These are phyloP conservation scores for Euclidium syriacum DNA, from an alignment of 345 rosid genomes.

Conservation along the genomic window DNA sequence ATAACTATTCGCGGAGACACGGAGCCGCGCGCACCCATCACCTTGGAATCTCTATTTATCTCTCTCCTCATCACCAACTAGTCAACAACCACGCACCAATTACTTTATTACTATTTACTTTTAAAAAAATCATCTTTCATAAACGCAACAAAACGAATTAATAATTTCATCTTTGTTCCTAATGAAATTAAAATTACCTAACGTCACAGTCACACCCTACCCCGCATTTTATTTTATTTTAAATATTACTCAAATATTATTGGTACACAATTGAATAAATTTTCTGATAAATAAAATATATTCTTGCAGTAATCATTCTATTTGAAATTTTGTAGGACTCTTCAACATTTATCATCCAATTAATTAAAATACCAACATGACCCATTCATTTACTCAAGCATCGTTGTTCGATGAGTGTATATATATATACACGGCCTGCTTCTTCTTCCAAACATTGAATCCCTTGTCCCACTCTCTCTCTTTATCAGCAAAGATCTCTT, in stretches of 20 bases:
- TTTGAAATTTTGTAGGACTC: background rate
- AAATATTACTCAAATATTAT: background rate
- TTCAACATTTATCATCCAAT: conserved; percentile 11
- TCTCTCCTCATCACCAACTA: conserved; percentile 25
- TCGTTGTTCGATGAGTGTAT: background rate
- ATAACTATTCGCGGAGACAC: conserved; percentile 51
- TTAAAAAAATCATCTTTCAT: too few species aligned
- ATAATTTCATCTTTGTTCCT: background rate
- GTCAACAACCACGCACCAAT: conserved; percentile 32
- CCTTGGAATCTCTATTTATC: conserved; percentile 38
- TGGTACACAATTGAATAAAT: background rate
- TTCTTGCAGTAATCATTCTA: background rate
- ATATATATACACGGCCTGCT: background rate
- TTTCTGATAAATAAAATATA: background rate
- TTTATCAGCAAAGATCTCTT: background rate
- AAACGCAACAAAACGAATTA: background rate
- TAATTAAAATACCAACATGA: conserved; percentile 6
- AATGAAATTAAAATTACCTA: too few species aligned
- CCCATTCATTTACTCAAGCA: conserved; percentile 19
- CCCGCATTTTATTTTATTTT: background rate
- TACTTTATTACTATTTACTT: background rate
- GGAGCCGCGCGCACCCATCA: conserved; percentile 52
- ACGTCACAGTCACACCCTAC: too few species aligned
- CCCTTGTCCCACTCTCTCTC: background rate
- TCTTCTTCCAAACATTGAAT: conserved; percentile 22